These are phyloP conservation scores for Pythium insidiosum DNA, from an alignment of 352 stramenopile genomes.

Conservation along the genomic window DNA sequence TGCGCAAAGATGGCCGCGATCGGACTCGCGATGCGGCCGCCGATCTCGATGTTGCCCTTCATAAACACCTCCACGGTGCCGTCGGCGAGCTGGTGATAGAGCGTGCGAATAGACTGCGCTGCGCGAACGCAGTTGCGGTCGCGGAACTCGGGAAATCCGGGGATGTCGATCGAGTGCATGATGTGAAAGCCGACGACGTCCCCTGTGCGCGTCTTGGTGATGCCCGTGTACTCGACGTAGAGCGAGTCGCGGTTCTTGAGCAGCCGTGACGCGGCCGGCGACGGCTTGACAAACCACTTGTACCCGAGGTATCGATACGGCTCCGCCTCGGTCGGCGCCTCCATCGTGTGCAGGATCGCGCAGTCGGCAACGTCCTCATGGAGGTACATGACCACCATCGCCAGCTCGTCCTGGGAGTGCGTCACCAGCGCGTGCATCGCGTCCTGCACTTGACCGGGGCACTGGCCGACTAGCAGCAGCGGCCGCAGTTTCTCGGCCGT, in stretches of 20 bases:
- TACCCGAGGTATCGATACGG: constrained; percentile 43
- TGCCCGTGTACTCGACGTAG: constrained; percentile 39
- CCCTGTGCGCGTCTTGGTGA: constrained; percentile 25
- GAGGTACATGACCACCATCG: constrained; percentile 43
- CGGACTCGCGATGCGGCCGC: constrained; percentile 9
- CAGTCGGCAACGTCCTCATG: constrained; percentile 48
- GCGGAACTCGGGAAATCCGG: constrained; percentile 29
- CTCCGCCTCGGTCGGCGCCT: constrained; percentile 27
- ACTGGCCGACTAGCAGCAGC: constrained; percentile 17
- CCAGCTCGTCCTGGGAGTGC: constrained; percentile 32
- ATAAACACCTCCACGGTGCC: constrained; percentile 42
- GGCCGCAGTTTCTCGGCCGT: constrained; percentile 9
- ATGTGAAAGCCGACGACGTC: constrained; percentile 50
- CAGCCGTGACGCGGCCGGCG: constrained; percentile 11
- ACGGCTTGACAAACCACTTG: constrained; percentile 49
- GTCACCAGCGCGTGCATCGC: constrained; percentile 41
- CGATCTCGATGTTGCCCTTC: constrained; percentile 19
- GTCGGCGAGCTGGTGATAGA: constrained; percentile 44
- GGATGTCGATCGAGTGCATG: constrained; percentile 20
- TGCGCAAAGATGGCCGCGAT: constrained; percentile 22
- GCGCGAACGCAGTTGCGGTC: constrained; percentile 31
- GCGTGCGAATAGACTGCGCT: constrained; percentile 31
- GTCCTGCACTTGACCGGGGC: constrained; percentile 30
- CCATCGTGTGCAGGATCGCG: constrained; percentile 39
- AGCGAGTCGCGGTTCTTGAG: constrained; percentile 40